phyloP scores from a whole-genome alignment of 306 rosid genomes.

The Ormosia semicastrata region DNA sequence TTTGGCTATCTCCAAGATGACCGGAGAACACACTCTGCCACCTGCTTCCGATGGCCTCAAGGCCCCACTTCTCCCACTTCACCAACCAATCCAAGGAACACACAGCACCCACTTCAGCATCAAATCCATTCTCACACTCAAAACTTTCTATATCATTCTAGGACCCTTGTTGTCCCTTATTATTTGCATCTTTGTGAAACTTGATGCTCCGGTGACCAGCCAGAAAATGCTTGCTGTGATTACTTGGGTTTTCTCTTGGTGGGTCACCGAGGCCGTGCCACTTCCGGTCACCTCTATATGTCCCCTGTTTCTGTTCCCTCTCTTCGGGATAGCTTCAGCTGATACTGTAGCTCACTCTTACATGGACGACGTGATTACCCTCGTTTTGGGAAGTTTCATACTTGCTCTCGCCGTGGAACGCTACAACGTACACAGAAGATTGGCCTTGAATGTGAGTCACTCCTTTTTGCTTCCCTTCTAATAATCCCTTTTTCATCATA shows the following conservation, averaged over 20 bases:
- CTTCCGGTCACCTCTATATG: slow-evolving; percentile 87
- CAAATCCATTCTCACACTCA: slow-evolving; percentile 32
- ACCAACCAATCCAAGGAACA: slow-evolving; percentile 25
- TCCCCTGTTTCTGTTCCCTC: slow-evolving; percentile 74
- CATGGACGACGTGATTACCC: slow-evolving; percentile 79
- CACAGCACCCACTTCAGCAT: neutral
- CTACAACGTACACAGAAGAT: slow-evolving; percentile 74
- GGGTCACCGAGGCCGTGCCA: slow-evolving; percentile 89
- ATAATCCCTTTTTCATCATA: neutral
- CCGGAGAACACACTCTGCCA: slow-evolving; percentile 12
- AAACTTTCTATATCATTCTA: slow-evolving; percentile 42
- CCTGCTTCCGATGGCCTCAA: slow-evolving; percentile 43
- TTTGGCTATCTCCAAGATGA: slow-evolving; percentile 31
- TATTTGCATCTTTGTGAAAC: slow-evolving; percentile 52
- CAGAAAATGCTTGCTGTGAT: slow-evolving; percentile 74
- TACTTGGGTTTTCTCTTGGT: slow-evolving; percentile 82
- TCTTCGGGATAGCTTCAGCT: slow-evolving; percentile 69
- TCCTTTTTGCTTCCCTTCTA: neutral
- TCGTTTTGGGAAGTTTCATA: slow-evolving; percentile 81
- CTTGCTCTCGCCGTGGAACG: slow-evolving; percentile 93
- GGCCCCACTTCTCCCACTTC: slow-evolving; percentile 65
- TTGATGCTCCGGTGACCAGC: slow-evolving; percentile 43
- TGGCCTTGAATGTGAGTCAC: slow-evolving; percentile 78
- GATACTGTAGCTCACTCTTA: slow-evolving; percentile 75
- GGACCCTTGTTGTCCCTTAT: slow-evolving; percentile 62